Evolutionary conservation across 805 yeast species (phyloP), one percentile per base, ranked within the genome.

Genomic region (Maudiozyma bulderi): DNA sequence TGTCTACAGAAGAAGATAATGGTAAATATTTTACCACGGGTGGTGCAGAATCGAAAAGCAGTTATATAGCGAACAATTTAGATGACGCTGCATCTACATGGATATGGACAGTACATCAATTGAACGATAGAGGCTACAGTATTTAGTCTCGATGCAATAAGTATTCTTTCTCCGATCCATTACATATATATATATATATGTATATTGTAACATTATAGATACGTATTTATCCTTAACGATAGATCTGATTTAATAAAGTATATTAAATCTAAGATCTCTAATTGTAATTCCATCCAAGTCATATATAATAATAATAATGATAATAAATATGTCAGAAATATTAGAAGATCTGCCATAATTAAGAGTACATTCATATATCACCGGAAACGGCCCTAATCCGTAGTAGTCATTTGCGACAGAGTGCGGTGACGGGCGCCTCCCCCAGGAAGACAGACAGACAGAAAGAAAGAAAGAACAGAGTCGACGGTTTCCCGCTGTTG

Each of bases 31-130:
- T 74, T 55, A 76, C 78, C 26, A 73, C 85, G 3, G 78, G 74
- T 39, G 93, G 90, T 1, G 62, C 64, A 2, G 78, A 76, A 53
- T 62, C 76, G 1, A 65, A 66, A 15, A 83, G 91, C 3, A 80
- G 88, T 41, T 58, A 62, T 29, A 71, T 83, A 3, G 86, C 91
- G 20, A 60, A 60, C 58, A 79, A 73, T 58, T 64, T 75, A 63
- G 78, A 79, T 48, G 78, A 76, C 55, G 85, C 86, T 0, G 81
- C 82, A 5, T 69, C 79, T 43, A 80, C 84, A 35, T 86, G 95
- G 90, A 78, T 81, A 11, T 86, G 95, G 95, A 82, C 91, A 0
- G 75, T 78, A 1, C 75, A 72, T 42, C 76, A 82, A 59, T 61
- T 86, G 46, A 69, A 75, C 43, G 74, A 77, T 51, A 71, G 86